Evolutionary conservation across 1,284 basidiomycete species (phyloP).

Genomic region (Afroboletus lepidellus): DNA sequence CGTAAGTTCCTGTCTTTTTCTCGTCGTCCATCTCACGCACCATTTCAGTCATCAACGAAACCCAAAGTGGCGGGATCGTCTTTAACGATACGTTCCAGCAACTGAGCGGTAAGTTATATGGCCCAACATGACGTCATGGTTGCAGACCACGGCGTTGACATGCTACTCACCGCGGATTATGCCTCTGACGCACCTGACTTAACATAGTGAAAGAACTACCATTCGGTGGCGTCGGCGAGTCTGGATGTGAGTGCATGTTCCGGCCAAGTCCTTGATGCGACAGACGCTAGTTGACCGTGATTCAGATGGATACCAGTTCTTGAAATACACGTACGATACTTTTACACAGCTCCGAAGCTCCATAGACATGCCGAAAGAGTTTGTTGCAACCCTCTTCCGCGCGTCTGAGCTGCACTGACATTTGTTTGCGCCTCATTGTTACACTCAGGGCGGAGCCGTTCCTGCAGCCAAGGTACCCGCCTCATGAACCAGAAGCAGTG

Average conservation of each 20-base stretch:
- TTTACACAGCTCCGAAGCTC: constrained; percentile 48
- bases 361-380: constrained; percentile 43
- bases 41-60: constrained; percentile 44
- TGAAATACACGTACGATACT: constrained; percentile 46
- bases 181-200: background rate
- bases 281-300: constrained; percentile 2
- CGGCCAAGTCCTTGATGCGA: too few species aligned
- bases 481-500: constrained; percentile 19
- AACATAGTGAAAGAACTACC: constrained; percentile 23
- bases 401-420: constrained; percentile 3
- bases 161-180: background rate
- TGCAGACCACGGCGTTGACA: background rate
- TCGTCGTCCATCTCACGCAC: constrained; percentile 2
- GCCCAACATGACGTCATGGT: constrained; percentile 8
- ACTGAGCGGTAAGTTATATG: constrained; percentile 29
- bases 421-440: background rate
- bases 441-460: constrained; percentile 21
- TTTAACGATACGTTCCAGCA: constrained; percentile 57
- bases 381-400: constrained; percentile 11
- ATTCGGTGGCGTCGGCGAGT: constrained; percentile 41
- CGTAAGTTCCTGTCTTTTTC: constrained; percentile 8
- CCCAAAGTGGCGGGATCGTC: constrained; percentile 49
- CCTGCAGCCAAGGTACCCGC: constrained; percentile 25
- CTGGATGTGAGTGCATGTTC: constrained; percentile 42
- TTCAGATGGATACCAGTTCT: constrained; percentile 42